phyloP scores from a whole-genome alignment of 2,329 filamentous ascomycete species.

The Tricladium varicosporioides region DNA sequence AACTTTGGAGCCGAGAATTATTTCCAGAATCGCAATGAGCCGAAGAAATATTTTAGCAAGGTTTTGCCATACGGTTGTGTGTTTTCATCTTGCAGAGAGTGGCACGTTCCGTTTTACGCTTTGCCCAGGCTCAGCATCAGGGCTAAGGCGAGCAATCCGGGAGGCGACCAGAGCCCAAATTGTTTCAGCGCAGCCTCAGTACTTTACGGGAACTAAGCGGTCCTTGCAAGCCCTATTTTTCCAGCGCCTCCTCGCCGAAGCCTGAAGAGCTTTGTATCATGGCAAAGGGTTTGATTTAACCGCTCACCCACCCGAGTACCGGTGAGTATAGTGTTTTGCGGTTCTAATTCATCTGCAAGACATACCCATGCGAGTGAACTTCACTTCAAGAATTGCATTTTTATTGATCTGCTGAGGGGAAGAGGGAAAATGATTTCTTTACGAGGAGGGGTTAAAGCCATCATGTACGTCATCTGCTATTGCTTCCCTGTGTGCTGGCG shows the following conservation, averaged over 20 bases:
- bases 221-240: background rate
- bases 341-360: background rate
- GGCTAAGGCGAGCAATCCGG: background rate
- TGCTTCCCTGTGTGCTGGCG: background rate
- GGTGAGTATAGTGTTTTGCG: background rate
- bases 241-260: background rate
- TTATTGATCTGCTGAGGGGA: background rate
- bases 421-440: background rate
- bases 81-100: constrained; percentile 1
- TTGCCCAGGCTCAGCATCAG: background rate
- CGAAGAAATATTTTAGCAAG: background rate
- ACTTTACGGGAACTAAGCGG: background rate
- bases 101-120: constrained; percentile 7
- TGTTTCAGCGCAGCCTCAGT: constrained; percentile 5
- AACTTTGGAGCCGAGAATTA: constrained; percentile 17
- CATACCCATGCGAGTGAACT: background rate
- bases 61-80: background rate
- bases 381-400: background rate
- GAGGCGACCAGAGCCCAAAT: constrained; percentile 1
- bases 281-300: background rate
- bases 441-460: background rate
- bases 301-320: background rate
- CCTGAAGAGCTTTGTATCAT: background rate
- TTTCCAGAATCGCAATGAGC: constrained; percentile 10
- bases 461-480: background rate